phyloP scores from a whole-genome alignment of 495 filamentous ascomycete species.

The Trichoderma gamsii region DNA sequence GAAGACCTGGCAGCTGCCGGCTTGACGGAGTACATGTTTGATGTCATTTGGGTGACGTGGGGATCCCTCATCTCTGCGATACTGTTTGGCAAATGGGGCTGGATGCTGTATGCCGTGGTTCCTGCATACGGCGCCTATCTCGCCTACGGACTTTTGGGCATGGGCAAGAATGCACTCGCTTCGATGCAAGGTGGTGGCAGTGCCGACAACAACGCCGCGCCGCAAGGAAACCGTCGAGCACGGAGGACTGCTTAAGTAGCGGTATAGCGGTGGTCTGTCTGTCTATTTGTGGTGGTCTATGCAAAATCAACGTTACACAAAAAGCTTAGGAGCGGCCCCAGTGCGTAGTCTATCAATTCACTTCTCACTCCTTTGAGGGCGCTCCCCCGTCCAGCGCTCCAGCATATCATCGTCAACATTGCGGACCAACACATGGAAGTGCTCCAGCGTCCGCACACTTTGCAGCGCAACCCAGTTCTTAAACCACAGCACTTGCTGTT shows the following conservation, averaged over 20 bases:
- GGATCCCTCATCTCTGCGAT: slow-evolving; percentile 57
- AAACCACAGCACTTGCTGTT: slow-evolving; percentile 74
- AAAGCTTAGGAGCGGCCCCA: slow-evolving; percentile 1
- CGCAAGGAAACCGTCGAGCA: slow-evolving; percentile 15
- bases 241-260: slow-evolving; percentile 8
- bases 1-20: slow-evolving; percentile 87
- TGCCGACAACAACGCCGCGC: slow-evolving; percentile 24
- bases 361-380: slow-evolving; percentile 29
- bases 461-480: slow-evolving; percentile 91
- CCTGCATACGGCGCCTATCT: slow-evolving; percentile 64
- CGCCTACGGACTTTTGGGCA: slow-evolving; percentile 59
- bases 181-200: slow-evolving; percentile 37
- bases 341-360: slow-evolving; percentile 9
- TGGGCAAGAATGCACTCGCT: slow-evolving; percentile 56
- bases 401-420: slow-evolving; percentile 55
- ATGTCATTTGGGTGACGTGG: slow-evolving; percentile 90
- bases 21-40: slow-evolving; percentile 96
- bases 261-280: neutral
- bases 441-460: slow-evolving; percentile 77
- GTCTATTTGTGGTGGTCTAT: neutral
- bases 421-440: slow-evolving; percentile 54
- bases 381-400: slow-evolving; percentile 52
- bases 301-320: neutral
- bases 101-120: slow-evolving; percentile 68
- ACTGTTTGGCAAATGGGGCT: slow-evolving; percentile 67